Evolutionary conservation across 352 stramenopile species (phyloP), one percentile per base, ranked within the genome.

Genomic region (Phytophthora meadii): DNA sequence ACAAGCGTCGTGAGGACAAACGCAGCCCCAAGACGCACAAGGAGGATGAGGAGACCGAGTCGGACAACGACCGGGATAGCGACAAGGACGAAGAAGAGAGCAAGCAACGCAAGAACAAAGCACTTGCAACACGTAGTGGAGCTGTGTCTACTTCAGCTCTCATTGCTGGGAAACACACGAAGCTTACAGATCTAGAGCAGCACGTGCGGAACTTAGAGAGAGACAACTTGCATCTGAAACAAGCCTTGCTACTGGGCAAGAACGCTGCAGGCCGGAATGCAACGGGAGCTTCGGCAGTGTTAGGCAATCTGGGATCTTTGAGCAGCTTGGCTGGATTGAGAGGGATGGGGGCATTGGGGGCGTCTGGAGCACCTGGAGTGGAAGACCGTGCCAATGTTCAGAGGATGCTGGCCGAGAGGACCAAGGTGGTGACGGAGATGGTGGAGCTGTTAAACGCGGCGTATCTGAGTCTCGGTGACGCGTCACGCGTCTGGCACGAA

Each of bases 381-480:
- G 59, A 70, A 17, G 68, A 67, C 22, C 71, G 75, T 22, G 81
- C 81, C 9, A 79, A 69, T 51, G 72, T 76, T 15, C 76, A 90
- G 63, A 68, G 78, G 30, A 66, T 86, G 47, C 67, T 93, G 46
- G 79, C 72, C 3, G 79, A 90, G 48, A 81, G 84, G 40, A 93
- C 80, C n/a, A 86, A 84, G 30, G 72, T 93, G 15, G 84, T 93
- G 52, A 88, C 84, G 15, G 83, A 92, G 61, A 93, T 93, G 84
- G 84, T 93, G 27, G 81, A 90, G 54, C 81, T 85, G 49, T 72
- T 93, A 4, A 93, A 93, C 60, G 77, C 79, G 11, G 59, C 81
- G 25, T 87, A 85, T 55, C 52, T 93, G 45, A 90, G 81, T 70
- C 68, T 93, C 4, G 76, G 75, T 27, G 83, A 91, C 46, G 81